Percentiles rank a stretch among this genome's conserved stretches.
phyloP scores from a whole-genome alignment of 1,284 basidiomycete genomes.

The Mycena citricolor region DNA sequence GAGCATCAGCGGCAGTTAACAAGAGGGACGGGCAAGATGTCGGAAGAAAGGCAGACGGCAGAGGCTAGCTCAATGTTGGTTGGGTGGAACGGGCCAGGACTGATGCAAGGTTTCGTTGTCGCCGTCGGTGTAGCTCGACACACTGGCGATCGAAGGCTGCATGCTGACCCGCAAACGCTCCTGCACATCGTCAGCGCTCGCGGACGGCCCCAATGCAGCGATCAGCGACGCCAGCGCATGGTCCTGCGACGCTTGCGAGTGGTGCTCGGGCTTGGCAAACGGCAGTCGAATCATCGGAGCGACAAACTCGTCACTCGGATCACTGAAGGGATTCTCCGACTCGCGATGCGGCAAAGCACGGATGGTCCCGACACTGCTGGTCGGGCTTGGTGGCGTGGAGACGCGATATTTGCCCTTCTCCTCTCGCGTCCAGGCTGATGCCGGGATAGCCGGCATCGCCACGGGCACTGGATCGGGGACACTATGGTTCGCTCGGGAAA shows the following conservation, averaged over 20 bases:
- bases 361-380: constrained; percentile 14
- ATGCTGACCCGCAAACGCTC: constrained; percentile 49
- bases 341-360: constrained; percentile 3
- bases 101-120: constrained; percentile 34
- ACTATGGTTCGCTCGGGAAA: constrained; percentile 5
- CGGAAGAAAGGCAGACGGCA: no score
- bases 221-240: constrained; percentile 60
- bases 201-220: constrained; percentile 50
- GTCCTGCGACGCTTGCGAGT: constrained; percentile 30
- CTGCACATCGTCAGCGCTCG: constrained; percentile 42
- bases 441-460: constrained; percentile 16
- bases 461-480: constrained; percentile 1
- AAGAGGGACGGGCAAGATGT: no score
- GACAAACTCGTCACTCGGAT: no score
- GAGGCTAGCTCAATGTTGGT: constrained; percentile 8
- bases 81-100: constrained; percentile 22
- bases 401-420: constrained; percentile 29
- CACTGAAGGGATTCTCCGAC: constrained; percentile 37
- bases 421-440: constrained; percentile 15
- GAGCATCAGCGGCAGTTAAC: no score
- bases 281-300: constrained; percentile 27
- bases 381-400: constrained; percentile 28
- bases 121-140: constrained; percentile 37
- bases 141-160: constrained; percentile 42
- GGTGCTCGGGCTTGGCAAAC: constrained; percentile 10